phyloP scores from a whole-genome alignment of 176 grass and related monocot genomes.

The Olyra latifolia region DNA sequence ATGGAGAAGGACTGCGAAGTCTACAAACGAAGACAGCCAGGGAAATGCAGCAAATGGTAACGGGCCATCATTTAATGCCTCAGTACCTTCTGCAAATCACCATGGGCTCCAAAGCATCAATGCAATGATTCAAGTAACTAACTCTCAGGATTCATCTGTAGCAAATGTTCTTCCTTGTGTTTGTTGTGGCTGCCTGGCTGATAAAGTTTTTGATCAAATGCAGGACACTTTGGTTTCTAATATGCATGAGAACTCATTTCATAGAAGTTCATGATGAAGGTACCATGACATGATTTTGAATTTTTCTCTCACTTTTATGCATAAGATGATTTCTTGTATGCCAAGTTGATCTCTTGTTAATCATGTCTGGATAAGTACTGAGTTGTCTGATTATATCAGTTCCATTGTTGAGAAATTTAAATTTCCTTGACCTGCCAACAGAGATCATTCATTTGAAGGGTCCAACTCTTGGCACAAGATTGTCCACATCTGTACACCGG shows the following conservation, averaged over 20 bases:
- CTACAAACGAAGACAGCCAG: constrained; percentile 52
- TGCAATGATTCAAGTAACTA: constrained; percentile 59
- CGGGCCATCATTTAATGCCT: constrained; percentile 34
- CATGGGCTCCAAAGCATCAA: constrained; percentile 45
- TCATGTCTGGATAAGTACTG: neutral
- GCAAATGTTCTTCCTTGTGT: neutral
- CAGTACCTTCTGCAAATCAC: constrained; percentile 42
- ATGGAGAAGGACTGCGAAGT: constrained; percentile 94
- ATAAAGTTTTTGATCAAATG: constrained; percentile 22
- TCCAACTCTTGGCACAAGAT: neutral
- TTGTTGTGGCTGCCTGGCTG: constrained; percentile 9
- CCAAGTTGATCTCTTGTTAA: neutral
- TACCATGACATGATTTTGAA: neutral
- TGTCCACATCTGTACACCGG: neutral
- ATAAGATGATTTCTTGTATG: constrained; percentile 10
- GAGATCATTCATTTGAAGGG: neutral
- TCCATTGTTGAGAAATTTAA: neutral
- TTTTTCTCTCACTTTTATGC: constrained; percentile 11
- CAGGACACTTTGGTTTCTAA: constrained; percentile 49
- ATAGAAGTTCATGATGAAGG: constrained; percentile 38
- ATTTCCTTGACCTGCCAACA: neutral
- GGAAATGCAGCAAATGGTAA: constrained; percentile 41
- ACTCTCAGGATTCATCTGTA: neutral
- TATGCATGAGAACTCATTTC: constrained; percentile 52
- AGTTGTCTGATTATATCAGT: neutral